Base-by-base conservation (phyloP, 495 filamentous ascomycete genomes). In the Aspergillus nidulans region DNA sequence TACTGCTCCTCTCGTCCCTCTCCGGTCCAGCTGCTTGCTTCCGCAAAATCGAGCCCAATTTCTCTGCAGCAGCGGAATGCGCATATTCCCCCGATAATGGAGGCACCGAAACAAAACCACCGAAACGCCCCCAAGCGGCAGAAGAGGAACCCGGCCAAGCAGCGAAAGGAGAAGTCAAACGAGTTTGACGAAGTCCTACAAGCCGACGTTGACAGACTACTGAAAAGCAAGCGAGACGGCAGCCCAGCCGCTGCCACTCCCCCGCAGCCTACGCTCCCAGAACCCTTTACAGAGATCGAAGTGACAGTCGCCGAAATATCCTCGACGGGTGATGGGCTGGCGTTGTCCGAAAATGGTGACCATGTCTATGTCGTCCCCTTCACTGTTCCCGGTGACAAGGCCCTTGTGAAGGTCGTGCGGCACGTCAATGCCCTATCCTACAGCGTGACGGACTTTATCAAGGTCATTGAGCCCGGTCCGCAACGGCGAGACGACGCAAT, bases 291-390 rank as follows among this genome's bases (percentile, higher is more conserved):
- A 3, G 89, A 92, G 61, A 82, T 96, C 42, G 87, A 95, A 49
- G 81, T 97, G 36, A 81, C 82, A 4, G 80, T 97, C 46, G 63
- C 82, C 6, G 77, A 87, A 53, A 73, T 97, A 20, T 90, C 91
- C 0, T 96, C 91, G n/a, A 94, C 86, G 2, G 94, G 92, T 6
- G 92, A 96, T 63, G 92, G 88, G 1, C 75, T 97, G 25, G 92
- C 88, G 3, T 57, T 84, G 23, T 77, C 81, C 23, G 72, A 83
- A 23, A 81, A 83, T 41, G 81, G 78, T 2, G 73, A 84, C 40
- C 88, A 86, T 66, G 85, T 96, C 59, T 96, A 88, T 61, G 87
- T 95, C 30, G 89, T 97, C 8, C 92, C 94, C 0, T 97, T 97
- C 65, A 80, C 85, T 13, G 78, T 91, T 3, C 91, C 92, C 3